Conservation (phyloP, 306 rosid genomes). For the Luffa aegyptiaca region DNA sequence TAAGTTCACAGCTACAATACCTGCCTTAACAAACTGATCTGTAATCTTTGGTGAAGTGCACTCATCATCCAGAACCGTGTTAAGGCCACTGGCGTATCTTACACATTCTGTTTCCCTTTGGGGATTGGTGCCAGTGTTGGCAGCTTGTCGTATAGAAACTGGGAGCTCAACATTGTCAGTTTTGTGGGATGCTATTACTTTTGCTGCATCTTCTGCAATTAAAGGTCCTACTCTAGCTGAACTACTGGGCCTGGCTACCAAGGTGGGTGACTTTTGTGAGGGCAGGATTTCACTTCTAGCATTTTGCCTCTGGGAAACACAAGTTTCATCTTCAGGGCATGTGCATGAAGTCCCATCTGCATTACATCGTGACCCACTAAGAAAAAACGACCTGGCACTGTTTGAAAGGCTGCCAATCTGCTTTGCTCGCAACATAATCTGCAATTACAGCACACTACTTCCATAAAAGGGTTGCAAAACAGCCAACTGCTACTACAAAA, state of each 20-base stretch:
- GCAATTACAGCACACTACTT: constrained; percentile 12
- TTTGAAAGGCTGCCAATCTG: constrained; percentile 60
- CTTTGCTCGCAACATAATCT: constrained; percentile 78
- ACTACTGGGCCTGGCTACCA: constrained; percentile 22
- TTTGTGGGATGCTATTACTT: constrained; percentile 27
- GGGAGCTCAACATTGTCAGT: constrained; percentile 25
- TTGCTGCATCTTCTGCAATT: constrained; percentile 29
- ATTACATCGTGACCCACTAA: constrained; percentile 60
- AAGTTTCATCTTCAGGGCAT: constrained; percentile 70
- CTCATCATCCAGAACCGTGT: constrained; percentile 27
- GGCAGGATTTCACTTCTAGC: constrained; percentile 29
- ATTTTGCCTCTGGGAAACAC: constrained; percentile 44
- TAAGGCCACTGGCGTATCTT: constrained; percentile 31
- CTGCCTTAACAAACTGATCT: constrained; percentile 68
- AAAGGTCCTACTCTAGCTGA: constrained; percentile 32
- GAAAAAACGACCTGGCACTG: constrained; percentile 67
- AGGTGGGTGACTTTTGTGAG: constrained; percentile 40
- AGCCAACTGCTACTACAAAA: not conserved
- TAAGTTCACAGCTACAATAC: constrained; percentile 70
- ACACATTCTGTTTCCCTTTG: constrained; percentile 39
- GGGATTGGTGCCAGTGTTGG: constrained; percentile 21
- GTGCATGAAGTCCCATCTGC: constrained; percentile 74
- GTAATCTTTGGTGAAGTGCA: constrained; percentile 26
- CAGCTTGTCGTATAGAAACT: constrained; percentile 21
- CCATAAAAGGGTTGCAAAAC: not conserved